Conservation (phyloP, 495 filamentous ascomycete genomes). For the Neurospora intermedia region DNA sequence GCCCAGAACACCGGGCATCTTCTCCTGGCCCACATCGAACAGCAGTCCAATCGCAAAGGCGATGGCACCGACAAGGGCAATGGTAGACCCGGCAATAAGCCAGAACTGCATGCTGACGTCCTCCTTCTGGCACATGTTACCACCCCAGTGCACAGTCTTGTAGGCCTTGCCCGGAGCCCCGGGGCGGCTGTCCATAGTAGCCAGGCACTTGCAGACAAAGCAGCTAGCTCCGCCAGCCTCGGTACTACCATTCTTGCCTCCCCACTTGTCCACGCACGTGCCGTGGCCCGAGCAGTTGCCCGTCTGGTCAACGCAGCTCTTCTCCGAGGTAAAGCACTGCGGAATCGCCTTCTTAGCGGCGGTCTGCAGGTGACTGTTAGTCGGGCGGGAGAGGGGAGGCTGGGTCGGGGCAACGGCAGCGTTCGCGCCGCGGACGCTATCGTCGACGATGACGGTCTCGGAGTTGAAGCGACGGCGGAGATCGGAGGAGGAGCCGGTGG, state of each 20-base stretch:
- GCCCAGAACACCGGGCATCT: slow-evolving; percentile 75
- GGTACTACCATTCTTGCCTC: slow-evolving; percentile 15
- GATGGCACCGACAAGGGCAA: slow-evolving; percentile 50
- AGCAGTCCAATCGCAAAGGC: slow-evolving; percentile 63
- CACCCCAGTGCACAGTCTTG: slow-evolving; percentile 55
- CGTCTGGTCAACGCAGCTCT: slow-evolving; percentile 51
- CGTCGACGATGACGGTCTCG: slow-evolving; percentile 25
- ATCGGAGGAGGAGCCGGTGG: slow-evolving; percentile 17
- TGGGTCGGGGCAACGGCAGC: slow-evolving; percentile 12
- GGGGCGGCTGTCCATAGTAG: slow-evolving; percentile 33
- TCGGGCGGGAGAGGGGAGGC: slow-evolving; percentile 10
- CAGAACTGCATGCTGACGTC: slow-evolving; percentile 84
- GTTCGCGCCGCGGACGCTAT: slow-evolving; percentile 4
- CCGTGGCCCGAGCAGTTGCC: slow-evolving; percentile 70
- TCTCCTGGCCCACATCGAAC: slow-evolving; percentile 65
- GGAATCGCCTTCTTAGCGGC: slow-evolving; percentile 25
- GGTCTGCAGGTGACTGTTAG: slow-evolving; percentile 7
- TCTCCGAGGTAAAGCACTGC: slow-evolving; percentile 53
- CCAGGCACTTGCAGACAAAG: slow-evolving; percentile 64
- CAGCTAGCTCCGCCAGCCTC: slow-evolving; percentile 39
- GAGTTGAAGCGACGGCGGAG: slow-evolving; percentile 24
- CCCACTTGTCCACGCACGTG: slow-evolving; percentile 50
- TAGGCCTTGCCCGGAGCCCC: slow-evolving; percentile 3
- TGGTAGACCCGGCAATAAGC: slow-evolving; percentile 60
- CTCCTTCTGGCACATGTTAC: slow-evolving; percentile 80